A percentile compares a stretch with the other conserved stretches of the same genome.
Evolutionary conservation across 2,329 filamentous ascomycete genomes (phyloP).

Genomic region (Tolypocladium amazonense): DNA sequence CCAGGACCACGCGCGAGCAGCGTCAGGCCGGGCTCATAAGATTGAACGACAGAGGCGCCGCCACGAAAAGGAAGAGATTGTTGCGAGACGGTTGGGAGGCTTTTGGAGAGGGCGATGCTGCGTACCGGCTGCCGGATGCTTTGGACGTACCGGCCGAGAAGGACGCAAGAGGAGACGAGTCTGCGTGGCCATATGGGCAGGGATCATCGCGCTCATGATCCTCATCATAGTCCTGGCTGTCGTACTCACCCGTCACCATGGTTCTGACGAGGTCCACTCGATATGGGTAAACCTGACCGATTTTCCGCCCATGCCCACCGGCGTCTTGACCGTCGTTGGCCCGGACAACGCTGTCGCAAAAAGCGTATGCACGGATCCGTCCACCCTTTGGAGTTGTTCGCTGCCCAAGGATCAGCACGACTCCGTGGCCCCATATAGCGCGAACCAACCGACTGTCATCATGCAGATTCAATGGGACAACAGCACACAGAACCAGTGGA

Average conservation of each 20-base stretch:
- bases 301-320: constrained; percentile 79
- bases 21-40: constrained; percentile 29
- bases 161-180: constrained; percentile 52
- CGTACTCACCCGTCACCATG: constrained; percentile 30
- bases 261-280: constrained; percentile 21
- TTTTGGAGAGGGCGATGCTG: constrained; percentile 57
- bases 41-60: constrained; percentile 41
- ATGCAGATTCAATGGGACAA: constrained; percentile 69
- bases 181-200: constrained; percentile 41
- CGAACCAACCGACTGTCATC: constrained; percentile 67
- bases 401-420: constrained; percentile 69
- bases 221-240: constrained; percentile 48
- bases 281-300: constrained; percentile 77
- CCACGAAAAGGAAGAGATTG: constrained; percentile 55
- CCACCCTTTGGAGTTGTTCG: constrained; percentile 77
- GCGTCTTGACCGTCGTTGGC: constrained; percentile 67
- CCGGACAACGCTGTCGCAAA: constrained; percentile 55
- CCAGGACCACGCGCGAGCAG: constrained; percentile 30
- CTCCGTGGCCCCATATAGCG: constrained; percentile 48
- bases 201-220: constrained; percentile 43
- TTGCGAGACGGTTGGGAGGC: constrained; percentile 45
- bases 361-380: constrained; percentile 59
- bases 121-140: constrained; percentile 52
- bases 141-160: constrained; percentile 51
- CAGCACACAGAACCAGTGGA: constrained; percentile 40